phyloP scores from a whole-genome alignment of 1,284 basidiomycete genomes.

The Psilocybe mexicana region DNA sequence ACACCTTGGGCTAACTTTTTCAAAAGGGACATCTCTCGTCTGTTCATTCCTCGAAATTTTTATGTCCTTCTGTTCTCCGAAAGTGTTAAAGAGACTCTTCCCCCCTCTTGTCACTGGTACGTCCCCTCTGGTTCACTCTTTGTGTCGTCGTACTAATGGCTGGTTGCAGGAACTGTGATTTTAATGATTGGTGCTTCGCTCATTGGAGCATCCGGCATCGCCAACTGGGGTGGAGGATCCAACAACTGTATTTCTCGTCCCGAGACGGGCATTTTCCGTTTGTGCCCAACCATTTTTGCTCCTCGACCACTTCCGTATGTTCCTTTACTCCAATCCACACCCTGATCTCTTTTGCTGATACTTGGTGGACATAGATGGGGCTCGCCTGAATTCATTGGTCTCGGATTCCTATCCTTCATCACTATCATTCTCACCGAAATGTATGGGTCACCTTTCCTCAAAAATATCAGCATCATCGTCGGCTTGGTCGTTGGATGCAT shows the following conservation, averaged over 20 bases:
- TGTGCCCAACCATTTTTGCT: slow-evolving; percentile 71
- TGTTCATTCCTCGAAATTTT: slow-evolving; percentile 82
- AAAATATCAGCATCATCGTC: slow-evolving; percentile 77
- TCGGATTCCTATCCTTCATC: slow-evolving; percentile 83
- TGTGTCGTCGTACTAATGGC: neutral
- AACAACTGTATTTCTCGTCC: slow-evolving; percentile 65
- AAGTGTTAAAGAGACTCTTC: slow-evolving; percentile 68
- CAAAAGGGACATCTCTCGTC: slow-evolving; percentile 69
- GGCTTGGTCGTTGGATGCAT: slow-evolving; percentile 77
- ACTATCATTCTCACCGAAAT: slow-evolving; percentile 77
- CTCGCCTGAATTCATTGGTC: slow-evolving; percentile 79
- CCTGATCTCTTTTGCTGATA: neutral
- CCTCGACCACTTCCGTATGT: slow-evolving; percentile 52
- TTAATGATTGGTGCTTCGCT: slow-evolving; percentile 78
- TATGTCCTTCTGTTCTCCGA: slow-evolving; percentile 72
- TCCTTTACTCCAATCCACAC: neutral
- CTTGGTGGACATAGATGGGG: slow-evolving; percentile 55
- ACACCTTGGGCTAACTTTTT: neutral
- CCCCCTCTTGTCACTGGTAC: slow-evolving; percentile 79
- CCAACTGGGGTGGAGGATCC: slow-evolving; percentile 83
- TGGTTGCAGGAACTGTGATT: slow-evolving; percentile 59
- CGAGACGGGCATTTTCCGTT: slow-evolving; percentile 59
- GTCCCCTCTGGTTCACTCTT: slow-evolving; percentile 12
- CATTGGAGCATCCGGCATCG: slow-evolving; percentile 72
- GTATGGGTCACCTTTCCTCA: slow-evolving; percentile 82